These are phyloP conservation scores for Yarrowia sp. DNA, from an alignment of 805 yeast species.

Conservation along the genomic window DNA sequence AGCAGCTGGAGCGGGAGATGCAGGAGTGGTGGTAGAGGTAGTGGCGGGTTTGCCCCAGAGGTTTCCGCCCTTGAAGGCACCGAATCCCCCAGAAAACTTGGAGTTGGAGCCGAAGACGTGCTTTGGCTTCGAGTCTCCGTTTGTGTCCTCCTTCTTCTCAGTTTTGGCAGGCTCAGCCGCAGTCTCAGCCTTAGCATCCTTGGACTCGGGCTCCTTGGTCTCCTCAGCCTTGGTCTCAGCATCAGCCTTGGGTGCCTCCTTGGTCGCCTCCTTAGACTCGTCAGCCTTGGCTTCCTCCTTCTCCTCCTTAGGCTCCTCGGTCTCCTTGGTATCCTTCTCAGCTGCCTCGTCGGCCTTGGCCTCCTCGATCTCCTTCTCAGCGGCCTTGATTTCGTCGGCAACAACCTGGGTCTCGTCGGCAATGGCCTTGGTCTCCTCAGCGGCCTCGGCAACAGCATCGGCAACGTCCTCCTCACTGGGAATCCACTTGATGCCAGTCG, in stretches of 20 bases:
- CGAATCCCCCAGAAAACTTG: constrained; percentile 26
- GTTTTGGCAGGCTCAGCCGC: constrained; percentile 25
- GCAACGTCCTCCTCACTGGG: constrained; percentile 24
- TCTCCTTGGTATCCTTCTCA: constrained; percentile 7
- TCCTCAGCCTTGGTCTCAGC: constrained; percentile 28
- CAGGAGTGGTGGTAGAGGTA: background rate
- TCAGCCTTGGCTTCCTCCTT: background rate
- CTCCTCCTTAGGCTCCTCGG: background rate
- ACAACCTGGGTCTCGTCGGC: background rate
- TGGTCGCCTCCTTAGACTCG: too few relatives aligned
- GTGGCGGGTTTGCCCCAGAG: constrained; percentile 6
- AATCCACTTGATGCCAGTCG: constrained; percentile 12
- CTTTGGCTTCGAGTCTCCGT: background rate
- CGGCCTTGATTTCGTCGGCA: background rate
- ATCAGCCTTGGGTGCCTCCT: constrained; percentile 16
- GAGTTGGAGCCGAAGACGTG: constrained; percentile 40
- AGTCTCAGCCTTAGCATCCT: background rate
- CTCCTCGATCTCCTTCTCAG: background rate
- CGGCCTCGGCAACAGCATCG: background rate
- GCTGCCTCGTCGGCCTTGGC: constrained; percentile 4
- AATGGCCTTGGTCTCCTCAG: constrained; percentile 13
- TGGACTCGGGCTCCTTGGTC: background rate
- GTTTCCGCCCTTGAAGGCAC: constrained; percentile 35
- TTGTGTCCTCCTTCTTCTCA: background rate
- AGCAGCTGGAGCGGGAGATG: background rate